Evolutionary conservation across 768 basidiomycete species (phyloP), one percentile per base, ranked within the genome.

Genomic region (Macrolepiota dolichaula): DNA sequence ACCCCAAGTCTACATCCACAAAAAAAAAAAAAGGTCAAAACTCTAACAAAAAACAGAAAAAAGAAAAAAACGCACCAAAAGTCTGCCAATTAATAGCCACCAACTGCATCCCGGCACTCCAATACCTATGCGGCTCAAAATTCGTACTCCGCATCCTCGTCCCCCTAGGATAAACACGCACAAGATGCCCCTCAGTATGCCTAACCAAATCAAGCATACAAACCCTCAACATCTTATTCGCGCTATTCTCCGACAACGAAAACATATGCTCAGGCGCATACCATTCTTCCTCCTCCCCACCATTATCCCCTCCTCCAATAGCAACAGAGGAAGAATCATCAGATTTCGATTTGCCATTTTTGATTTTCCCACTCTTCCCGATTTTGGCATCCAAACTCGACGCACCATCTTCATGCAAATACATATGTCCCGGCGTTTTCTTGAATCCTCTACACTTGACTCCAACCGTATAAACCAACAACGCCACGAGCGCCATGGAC

Each of bases 21-120:
- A n/a, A n/a, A n/a, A n/a, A n/a, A n/a, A n/a, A n/a, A n/a, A n/a
- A n/a, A n/a, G n/a, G n/a, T n/a, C n/a, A n/a, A n/a, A n/a, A 40
- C 42, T 10, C 32, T n/a, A n/a, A n/a, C n/a, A n/a, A n/a, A n/a
- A 27, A 50, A 12, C 17, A 27, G 7, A 40, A 50, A 4, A 17
- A 46, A 53, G 1, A 5, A 25, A 59, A 44, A 32, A 25, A 78
- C 86, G 52, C 68, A 95, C 94, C 94, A 66, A 86, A 88, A 0
- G 96, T 98, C 73, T 99, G 97, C 92, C 95, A 97, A 72, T 99
- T 99, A 62, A 99, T 81, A 3, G 97, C 94, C 0, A 96, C 94
- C 32, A 98, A 73, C 71, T 98, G 96, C 4, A 86, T 85, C 7
- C 97, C 97, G 1, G 88, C 86, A 1, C 86, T 84, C 97, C 97